phyloP scores from a whole-genome alignment of 2,329 filamentous ascomycete species.

The Pseudonectria foliicola region DNA sequence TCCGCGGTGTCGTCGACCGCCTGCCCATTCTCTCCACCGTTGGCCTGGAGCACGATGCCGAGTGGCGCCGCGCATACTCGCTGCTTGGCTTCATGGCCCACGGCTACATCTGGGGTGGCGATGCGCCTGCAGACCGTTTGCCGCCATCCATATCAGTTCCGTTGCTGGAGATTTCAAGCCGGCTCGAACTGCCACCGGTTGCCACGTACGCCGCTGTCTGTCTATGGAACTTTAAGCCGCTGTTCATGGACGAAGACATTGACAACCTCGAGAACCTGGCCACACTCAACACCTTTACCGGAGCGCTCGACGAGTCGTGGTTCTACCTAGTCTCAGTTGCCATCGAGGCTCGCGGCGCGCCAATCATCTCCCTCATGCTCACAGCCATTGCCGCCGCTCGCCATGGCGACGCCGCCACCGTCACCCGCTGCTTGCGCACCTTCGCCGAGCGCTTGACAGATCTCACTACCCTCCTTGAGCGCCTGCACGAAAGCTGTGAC shows the following conservation, averaged over 20 bases:
- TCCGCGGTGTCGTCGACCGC: constrained; percentile 71
- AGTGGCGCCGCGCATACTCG: constrained; percentile 92
- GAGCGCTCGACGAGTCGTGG: constrained; percentile 94
- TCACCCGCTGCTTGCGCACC: constrained; percentile 67
- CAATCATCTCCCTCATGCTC: constrained; percentile 83
- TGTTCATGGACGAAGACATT: constrained; percentile 76
- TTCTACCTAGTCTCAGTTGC: constrained; percentile 95
- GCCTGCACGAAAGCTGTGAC: constrained; percentile 95
- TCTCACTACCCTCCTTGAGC: constrained; percentile 66
- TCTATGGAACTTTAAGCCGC: constrained; percentile 93
- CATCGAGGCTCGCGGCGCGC: constrained; percentile 85
- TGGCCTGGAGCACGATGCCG: constrained; percentile 72
- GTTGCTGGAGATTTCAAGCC: constrained; percentile 66
- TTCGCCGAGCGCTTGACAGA: constrained; percentile 89
- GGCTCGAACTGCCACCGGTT: constrained; percentile 81
- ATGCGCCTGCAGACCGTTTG: constrained; percentile 68
- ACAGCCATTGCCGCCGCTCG: constrained; percentile 76
- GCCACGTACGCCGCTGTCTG: constrained; percentile 89
- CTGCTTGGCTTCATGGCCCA: constrained; percentile 87
- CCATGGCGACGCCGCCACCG: constrained; percentile 58
- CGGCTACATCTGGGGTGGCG: constrained; percentile 93
- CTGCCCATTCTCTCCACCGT: constrained; percentile 79
- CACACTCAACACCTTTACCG: constrained; percentile 85
- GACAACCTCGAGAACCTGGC: constrained; percentile 83
- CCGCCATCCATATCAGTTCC: constrained; percentile 80